Evolutionary conservation across 2,329 filamentous ascomycete genomes (phyloP).

Genomic region (Cordyceps farinosa): DNA sequence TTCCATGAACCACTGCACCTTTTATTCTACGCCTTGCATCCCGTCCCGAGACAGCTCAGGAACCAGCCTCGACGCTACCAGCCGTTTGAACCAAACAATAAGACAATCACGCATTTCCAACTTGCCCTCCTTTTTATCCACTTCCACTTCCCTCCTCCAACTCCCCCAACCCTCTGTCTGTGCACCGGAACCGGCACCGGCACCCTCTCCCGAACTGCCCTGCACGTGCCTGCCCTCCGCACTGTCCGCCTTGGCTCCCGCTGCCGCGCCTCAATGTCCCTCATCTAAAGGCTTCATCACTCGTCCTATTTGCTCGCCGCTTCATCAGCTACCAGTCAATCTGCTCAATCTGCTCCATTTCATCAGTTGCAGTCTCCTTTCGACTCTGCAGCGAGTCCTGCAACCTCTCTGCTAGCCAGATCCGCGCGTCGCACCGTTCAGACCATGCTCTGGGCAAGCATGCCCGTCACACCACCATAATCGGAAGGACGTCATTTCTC

Average conservation of each 20-base stretch:
- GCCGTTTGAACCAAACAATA: not conserved
- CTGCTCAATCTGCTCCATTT: not conserved
- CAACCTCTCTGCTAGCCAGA: not conserved
- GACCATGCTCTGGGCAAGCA: not conserved
- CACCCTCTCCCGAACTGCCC: not conserved
- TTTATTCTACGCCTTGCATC: constrained; percentile 10
- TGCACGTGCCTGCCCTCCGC: constrained; percentile 14
- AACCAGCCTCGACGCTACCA: not conserved
- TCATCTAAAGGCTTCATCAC: constrained; percentile 12
- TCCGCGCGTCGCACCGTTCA: not conserved
- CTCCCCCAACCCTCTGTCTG: not conserved
- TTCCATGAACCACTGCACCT: constrained; percentile 11
- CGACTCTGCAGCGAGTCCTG: not conserved
- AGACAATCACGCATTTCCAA: not conserved
- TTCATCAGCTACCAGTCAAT: not conserved
- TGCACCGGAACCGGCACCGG: constrained; percentile 5
- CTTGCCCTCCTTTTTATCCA: not conserved
- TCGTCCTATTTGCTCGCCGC: not conserved
- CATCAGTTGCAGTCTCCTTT: not conserved
- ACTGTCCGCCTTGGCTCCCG: not conserved
- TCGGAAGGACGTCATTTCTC: not conserved
- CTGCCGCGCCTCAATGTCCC: not conserved
- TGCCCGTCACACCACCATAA: constrained; percentile 9
- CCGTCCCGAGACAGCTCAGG: not conserved
- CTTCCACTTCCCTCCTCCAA: not conserved